Percentiles rank a stretch among this genome's conserved stretches.
These are phyloP conservation scores for Lippia alba DNA, from an alignment of 305 asterid genomes.

Conservation along the genomic window DNA sequence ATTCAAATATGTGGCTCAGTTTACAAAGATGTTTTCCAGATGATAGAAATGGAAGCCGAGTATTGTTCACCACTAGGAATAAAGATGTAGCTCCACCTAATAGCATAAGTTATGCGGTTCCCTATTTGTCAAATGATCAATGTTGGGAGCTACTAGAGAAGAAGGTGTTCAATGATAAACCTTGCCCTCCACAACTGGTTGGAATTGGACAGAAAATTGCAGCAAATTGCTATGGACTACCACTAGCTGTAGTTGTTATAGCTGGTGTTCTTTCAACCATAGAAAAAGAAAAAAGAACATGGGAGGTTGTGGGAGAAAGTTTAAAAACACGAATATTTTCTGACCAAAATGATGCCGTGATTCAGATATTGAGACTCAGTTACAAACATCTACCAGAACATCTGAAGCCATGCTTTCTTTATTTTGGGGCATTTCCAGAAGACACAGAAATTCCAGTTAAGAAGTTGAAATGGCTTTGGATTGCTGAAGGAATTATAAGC, in stretches of 20 bases:
- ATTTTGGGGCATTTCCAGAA: background rate
- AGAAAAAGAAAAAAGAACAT: background rate
- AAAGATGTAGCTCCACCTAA: constrained; percentile 12
- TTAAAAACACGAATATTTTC: background rate
- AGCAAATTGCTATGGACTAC: constrained; percentile 20
- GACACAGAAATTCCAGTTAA: background rate
- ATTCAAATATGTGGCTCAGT: constrained; percentile 5
- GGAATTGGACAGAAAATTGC: background rate
- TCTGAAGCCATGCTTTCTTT: background rate
- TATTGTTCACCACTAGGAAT: background rate
- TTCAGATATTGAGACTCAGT: background rate
- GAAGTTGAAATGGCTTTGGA: constrained; percentile 36
- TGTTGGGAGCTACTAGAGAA: constrained; percentile 31
- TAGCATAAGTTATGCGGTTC: constrained; percentile 9
- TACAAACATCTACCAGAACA: background rate
- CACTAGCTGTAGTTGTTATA: constrained; percentile 32
- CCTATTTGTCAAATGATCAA: constrained; percentile 7
- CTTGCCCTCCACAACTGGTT: constrained; percentile 14
- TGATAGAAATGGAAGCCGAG: constrained; percentile 28
- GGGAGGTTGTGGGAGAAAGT: background rate
- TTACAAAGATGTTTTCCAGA: constrained; percentile 22
- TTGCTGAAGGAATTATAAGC: constrained; percentile 32
- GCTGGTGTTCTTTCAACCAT: constrained; percentile 28
- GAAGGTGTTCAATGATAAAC: background rate
- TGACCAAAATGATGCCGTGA: background rate